Percentiles rank a stretch among this genome's conserved stretches.
Evolutionary conservation across 768 basidiomycete species (phyloP).

Genomic region (Lyophyllum decastes): DNA sequence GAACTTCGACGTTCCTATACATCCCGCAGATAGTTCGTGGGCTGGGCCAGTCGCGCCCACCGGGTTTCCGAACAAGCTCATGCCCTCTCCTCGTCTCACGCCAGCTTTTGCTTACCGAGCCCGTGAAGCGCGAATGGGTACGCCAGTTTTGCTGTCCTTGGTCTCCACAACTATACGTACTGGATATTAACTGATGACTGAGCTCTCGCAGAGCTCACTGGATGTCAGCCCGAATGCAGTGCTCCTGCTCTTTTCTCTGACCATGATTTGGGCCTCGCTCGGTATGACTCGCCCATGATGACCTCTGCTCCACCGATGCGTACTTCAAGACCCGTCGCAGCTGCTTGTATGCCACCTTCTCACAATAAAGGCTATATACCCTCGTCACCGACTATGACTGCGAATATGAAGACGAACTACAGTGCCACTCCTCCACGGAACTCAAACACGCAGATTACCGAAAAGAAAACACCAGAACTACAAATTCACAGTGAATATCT

Average conservation of each 20-base stretch:
- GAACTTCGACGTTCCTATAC: neutral
- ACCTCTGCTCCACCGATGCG: neutral
- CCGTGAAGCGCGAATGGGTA: neutral
- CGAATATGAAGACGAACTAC: neutral
- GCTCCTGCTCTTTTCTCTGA: neutral
- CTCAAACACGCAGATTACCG: neutral
- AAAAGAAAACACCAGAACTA: neutral
- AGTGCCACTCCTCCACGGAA: neutral
- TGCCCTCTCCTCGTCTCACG: neutral
- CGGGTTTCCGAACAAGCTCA: neutral
- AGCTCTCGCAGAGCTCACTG: neutral
- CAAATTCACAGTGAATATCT: neutral
- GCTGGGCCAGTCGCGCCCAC: neutral
- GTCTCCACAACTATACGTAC: too few relatives aligned
- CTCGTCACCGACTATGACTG: neutral
- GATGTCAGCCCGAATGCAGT: neutral
- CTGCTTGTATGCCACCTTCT: neutral
- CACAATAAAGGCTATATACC: neutral
- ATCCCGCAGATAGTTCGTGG: neutral
- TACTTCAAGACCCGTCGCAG: neutral
- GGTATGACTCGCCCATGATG: neutral
- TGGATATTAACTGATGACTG: neutral
- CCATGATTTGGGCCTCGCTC: neutral
- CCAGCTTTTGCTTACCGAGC: neutral
- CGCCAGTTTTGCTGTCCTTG: too few relatives aligned